These are phyloP conservation scores for Magnaporthiopsis poae DNA, from an alignment of 2,329 filamentous ascomycete genomes.

Conservation along the genomic window DNA sequence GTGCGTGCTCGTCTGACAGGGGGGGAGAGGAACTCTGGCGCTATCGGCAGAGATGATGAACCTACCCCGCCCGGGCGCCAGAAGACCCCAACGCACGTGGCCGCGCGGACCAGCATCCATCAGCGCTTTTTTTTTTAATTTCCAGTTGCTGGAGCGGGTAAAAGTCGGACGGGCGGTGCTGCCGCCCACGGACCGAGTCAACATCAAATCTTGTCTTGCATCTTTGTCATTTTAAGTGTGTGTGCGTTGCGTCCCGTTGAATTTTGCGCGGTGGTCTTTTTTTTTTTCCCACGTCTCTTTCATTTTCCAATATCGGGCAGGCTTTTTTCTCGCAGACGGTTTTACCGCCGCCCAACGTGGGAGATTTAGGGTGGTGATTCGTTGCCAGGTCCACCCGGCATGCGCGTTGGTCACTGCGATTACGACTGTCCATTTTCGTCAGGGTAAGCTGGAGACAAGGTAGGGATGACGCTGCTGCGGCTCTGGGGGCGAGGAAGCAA, in stretches of 20 bases:
- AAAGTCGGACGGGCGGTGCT: background rate
- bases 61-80: background rate
- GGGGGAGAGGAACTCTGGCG: background rate
- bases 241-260: too few species aligned
- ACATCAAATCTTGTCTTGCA: background rate
- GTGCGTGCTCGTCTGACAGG: background rate
- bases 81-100: background rate
- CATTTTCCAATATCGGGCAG: background rate
- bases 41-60: background rate
- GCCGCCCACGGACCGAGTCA: background rate
- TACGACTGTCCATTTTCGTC: too few species aligned
- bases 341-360: background rate
- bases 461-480: background rate
- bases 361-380: too few species aligned
- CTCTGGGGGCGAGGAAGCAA: background rate
- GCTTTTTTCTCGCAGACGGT: background rate
- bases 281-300: background rate
- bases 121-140: background rate
- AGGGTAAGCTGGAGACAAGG: background rate
- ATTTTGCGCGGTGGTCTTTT: too few species aligned
- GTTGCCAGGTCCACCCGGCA: too few species aligned
- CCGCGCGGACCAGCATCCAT: background rate
- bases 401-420: too few species aligned
- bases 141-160: background rate
- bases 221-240: background rate